A percentile compares a stretch with the other conserved stretches of the same genome.
These are phyloP conservation scores for Encephalitozoon cuniculi DNA, from an alignment of 371 early-diverging fungal species.

Conservation along the genomic window DNA sequence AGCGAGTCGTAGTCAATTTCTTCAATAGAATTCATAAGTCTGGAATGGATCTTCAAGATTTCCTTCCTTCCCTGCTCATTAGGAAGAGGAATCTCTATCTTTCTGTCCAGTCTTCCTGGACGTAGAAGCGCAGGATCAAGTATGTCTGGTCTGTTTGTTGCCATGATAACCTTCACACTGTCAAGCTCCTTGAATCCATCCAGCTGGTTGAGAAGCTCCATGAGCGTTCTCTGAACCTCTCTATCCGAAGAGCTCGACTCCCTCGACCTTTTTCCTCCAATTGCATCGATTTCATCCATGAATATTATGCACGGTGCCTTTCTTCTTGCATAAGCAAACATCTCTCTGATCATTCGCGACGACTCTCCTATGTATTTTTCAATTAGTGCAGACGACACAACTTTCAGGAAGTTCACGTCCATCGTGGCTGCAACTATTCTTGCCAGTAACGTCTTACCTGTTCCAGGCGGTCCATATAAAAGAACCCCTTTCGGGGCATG, in stretches of 20 bases:
- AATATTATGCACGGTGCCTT: conserved; percentile 99
- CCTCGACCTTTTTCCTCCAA: conserved; percentile 93
- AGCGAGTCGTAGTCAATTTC: conserved; percentile 87
- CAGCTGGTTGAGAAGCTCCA: conserved; percentile 98
- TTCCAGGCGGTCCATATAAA: conserved; percentile 95
- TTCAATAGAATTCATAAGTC: conserved; percentile 79
- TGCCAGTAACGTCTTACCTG: conserved; percentile 73
- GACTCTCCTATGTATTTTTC: conserved; percentile 98
- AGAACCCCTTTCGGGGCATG: conserved; percentile 94
- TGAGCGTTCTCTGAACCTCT: conserved; percentile 96
- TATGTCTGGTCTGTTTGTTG: conserved; percentile 96
- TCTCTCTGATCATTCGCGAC: conserved; percentile 86
- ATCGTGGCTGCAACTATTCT: conserved; percentile 89
- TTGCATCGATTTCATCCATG: conserved; percentile 99
- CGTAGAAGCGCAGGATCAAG: conserved; percentile 92
- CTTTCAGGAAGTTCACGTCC: conserved; percentile 88
- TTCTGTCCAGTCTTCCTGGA: conserved; percentile 92
- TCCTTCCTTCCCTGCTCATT: conserved; percentile 79
- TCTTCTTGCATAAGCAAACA: conserved; percentile 96
- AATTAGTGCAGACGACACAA: conserved; percentile 89
- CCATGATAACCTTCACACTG: conserved; percentile 96
- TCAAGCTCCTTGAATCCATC: conserved; percentile 97
- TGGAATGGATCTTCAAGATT: conserved; percentile 89
- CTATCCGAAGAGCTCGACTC: conserved; percentile 97
- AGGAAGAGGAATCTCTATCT: conserved; percentile 95